These are phyloP conservation scores for Mycena belliarum DNA, from an alignment of 768 basidiomycete genomes.

Conservation along the genomic window DNA sequence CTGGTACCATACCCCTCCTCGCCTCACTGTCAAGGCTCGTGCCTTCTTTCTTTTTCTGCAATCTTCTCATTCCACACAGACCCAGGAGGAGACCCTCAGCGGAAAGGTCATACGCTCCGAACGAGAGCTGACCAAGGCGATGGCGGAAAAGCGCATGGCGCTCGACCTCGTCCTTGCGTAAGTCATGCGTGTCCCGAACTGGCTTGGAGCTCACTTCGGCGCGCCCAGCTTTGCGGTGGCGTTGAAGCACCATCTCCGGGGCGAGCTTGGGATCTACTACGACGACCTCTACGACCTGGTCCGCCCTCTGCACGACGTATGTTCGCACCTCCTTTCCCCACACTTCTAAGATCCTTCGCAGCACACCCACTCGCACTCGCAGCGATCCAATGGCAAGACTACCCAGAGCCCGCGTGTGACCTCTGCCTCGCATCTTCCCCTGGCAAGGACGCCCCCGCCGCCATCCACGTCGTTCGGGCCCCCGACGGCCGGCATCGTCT, in stretches of 20 bases:
- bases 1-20: conserved; percentile 63
- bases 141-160: conserved; percentile 63
- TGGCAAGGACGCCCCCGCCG: conserved; percentile 17
- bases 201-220: neutral
- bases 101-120: conserved; percentile 33
- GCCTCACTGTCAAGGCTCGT: conserved; percentile 43
- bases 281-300: conserved; percentile 62
- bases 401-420: conserved; percentile 32
- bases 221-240: conserved; percentile 51
- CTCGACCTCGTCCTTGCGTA: conserved; percentile 61
- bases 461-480: conserved; percentile 13
- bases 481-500: conserved; percentile 43
- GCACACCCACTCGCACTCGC: conserved; percentile 35
- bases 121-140: conserved; percentile 49
- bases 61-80: too few relatives aligned
- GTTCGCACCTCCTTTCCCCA: conserved; percentile 9
- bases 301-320: conserved; percentile 55
- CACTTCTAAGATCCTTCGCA: conserved; percentile 15
- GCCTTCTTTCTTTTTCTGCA: too few relatives aligned
- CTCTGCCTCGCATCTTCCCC: conserved; percentile 22
- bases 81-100: conserved; percentile 35
- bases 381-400: conserved; percentile 1
- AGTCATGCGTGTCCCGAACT: conserved; percentile 16
- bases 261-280: conserved; percentile 61
- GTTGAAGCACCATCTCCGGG: conserved; percentile 64